Conservation (phyloP, 179 eudicot genomes). For the Silene vulgaris region DNA sequence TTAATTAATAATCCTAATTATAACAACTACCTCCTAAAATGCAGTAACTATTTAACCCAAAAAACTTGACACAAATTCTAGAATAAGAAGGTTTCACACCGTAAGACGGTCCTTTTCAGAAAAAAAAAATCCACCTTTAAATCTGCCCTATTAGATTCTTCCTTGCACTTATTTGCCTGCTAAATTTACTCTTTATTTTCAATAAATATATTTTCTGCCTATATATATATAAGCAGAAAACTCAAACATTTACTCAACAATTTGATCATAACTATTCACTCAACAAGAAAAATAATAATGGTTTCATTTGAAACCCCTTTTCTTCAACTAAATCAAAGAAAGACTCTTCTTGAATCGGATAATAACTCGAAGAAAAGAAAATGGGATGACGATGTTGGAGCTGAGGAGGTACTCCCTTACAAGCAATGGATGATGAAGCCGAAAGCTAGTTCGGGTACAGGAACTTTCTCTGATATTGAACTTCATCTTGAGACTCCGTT, state of each 20-base stretch:
- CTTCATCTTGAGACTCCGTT: conserved; percentile 51
- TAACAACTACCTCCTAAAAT: conserved; percentile 15
- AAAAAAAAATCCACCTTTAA: conserved; percentile 31
- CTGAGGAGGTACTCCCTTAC: conserved; percentile 24
- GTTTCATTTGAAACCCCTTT: conserved; percentile 39
- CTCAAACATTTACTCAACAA: conserved; percentile 10
- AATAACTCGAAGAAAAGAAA: conserved; percentile 29
- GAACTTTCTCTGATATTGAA: conserved; percentile 31
- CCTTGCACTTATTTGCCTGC: conserved; percentile 28
- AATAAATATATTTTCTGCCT: background rate
- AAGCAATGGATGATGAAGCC: conserved; percentile 29
- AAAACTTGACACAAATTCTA: background rate
- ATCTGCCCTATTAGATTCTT: conserved; percentile 49
- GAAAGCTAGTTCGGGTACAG: conserved; percentile 9
- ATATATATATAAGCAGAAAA: conserved; percentile 30
- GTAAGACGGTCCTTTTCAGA: too few relatives aligned
- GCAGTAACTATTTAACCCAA: conserved; percentile 26
- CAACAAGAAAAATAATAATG: conserved; percentile 24
- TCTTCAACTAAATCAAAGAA: conserved; percentile 25
- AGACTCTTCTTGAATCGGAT: conserved; percentile 11
- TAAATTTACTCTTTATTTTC: background rate
- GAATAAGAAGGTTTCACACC: too few relatives aligned
- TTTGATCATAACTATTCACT: conserved; percentile 16
- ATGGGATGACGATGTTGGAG: conserved; percentile 19
- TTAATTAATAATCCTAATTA: background rate